Conservation (phyloP, 768 basidiomycete species). For the Kwoniella dejecticola region DNA sequence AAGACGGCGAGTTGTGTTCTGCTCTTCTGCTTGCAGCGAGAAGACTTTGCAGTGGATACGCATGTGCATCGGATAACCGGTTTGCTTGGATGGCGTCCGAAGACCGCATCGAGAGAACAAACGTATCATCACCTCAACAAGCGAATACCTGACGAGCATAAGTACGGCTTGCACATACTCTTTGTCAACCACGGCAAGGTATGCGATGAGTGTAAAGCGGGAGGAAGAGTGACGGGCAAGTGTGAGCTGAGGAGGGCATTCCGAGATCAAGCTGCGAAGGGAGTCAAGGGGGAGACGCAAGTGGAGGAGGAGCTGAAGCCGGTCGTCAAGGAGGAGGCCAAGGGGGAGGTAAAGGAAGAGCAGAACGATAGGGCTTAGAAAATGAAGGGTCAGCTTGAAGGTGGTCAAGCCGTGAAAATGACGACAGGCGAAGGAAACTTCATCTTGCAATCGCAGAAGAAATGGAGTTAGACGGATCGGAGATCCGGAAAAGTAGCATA, state of each 20-base stretch:
- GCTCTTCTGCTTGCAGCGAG: conserved; percentile 44
- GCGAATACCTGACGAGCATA: conserved; percentile 48
- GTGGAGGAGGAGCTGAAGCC: conserved; percentile 5
- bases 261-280: conserved; percentile 15
- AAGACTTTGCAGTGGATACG: conserved; percentile 51
- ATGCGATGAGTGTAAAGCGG: conserved; percentile 47
- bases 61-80: conserved; percentile 49
- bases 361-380: too few relatives aligned
- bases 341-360: not conserved
- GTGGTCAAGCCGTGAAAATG: too few relatives aligned
- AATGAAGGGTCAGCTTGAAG: too few relatives aligned
- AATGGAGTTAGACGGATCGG: too few relatives aligned
- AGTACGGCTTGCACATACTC: conserved; percentile 47
- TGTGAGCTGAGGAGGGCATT: conserved; percentile 41
- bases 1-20: conserved; percentile 51
- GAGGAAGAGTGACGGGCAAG: conserved; percentile 28
- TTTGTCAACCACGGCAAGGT: conserved; percentile 48
- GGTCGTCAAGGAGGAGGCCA: conserved; percentile 7
- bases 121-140: conserved; percentile 47
- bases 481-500: too few relatives aligned
- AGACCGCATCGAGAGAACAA: conserved; percentile 41
- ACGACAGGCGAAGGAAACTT: too few relatives aligned
- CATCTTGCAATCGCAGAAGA: too few relatives aligned
- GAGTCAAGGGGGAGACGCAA: not conserved
- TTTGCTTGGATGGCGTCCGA: conserved; percentile 47